Base-by-base conservation (phyloP, 2,329 filamentous ascomycete genomes). In the Dactylellina drechsleri region DNA sequence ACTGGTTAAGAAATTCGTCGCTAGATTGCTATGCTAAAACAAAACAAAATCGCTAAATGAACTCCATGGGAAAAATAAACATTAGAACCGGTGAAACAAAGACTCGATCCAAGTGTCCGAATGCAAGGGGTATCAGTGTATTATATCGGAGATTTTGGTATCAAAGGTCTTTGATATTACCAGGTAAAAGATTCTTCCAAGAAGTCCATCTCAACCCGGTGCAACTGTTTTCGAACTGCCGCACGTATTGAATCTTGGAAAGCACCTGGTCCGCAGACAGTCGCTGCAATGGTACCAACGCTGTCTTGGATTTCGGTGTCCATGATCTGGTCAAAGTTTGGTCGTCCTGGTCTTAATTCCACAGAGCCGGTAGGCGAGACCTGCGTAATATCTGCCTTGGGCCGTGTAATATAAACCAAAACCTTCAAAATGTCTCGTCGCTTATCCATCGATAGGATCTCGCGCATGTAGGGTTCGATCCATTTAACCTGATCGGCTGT, bases 291-390 rank as follows among this genome's bases (percentile, higher is more conserved):
- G 58, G 93, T 92, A 7, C 95, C 95, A 64, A 92, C 84, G 81
- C 95, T 92, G 79, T 91, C 88, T 79, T 89, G 86, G 16, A 93
- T 90, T 83, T 97, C 94, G 82, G 91, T 90, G 77, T 89, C 86
- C 54, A 98, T 84, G n/a, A 98, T 83, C 0, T 91, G 88, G 18
- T 89, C 86, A 52, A 96, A 87, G 80, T 96, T 92, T 8, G 94
- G 94, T 77, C 93, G 89, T 1, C 95, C 94, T 0, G 93, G 91
- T 81, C 92, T 92, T 90, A 98, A 95, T 82, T 93, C 92, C 65
- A 98, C 93, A 3, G 91, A 94, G 1, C 87, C 86, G 66, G 89
- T 92, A 2, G 90, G 89, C 56, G 89, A 92, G 78, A 89, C 86
- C 61, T 96, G 91, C 80, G 96, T 91, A 80, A 89, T 90, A n/a